Evolutionary conservation across 352 stramenopile species (phyloP).

Genomic region (Pythium phragmiticola): DNA sequence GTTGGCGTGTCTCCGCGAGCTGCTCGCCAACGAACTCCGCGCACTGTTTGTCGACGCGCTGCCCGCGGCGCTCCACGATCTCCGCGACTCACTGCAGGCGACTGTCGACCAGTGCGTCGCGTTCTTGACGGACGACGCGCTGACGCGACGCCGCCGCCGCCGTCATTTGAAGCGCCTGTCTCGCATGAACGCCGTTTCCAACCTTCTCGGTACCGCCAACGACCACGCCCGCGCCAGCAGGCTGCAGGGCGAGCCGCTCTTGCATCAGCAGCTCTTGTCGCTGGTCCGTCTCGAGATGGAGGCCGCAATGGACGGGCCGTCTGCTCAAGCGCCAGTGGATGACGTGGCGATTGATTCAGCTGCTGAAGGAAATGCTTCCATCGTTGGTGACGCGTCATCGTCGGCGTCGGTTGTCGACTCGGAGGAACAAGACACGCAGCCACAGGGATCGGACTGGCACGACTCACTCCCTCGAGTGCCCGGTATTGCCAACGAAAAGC

Average conservation of each 20-base stretch:
- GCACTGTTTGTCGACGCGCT: conserved; percentile 12
- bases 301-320: not conserved
- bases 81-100: conserved; percentile 12
- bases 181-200: not conserved
- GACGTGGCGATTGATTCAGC: not conserved
- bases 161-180: conserved; percentile 2
- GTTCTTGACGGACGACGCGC: not conserved
- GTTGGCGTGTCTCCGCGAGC: conserved; percentile 12
- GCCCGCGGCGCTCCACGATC: conserved; percentile 11
- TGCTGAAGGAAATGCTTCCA: not conserved
- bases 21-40: conserved; percentile 11
- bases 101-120: conserved; percentile 10
- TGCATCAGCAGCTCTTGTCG: too few relatives aligned
- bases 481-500: not conserved
- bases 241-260: too few relatives aligned
- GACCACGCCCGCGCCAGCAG: not conserved
- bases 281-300: too few relatives aligned
- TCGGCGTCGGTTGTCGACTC: too few relatives aligned
- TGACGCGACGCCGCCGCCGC: not conserved
- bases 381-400: not conserved
- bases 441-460: conserved; percentile 1
- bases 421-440: not conserved
- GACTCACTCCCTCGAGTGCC: not conserved
- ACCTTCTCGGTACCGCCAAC: not conserved
- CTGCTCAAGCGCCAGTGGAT: not conserved